These are phyloP conservation scores for Croton laevigatus DNA, from an alignment of 441 rosid genomes.

Conservation along the genomic window DNA sequence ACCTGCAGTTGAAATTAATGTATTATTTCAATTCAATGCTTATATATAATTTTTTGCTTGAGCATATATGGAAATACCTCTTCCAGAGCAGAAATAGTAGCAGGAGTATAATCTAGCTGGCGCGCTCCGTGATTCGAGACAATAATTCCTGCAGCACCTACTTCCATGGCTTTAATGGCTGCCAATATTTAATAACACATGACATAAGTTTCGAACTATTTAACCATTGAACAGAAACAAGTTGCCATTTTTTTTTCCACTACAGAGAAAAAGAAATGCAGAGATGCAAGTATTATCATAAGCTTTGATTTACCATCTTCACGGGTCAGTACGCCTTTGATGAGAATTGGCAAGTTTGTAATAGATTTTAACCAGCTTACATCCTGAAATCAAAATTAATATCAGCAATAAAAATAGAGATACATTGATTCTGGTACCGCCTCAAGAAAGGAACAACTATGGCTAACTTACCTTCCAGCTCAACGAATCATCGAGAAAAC, in stretches of 20 bases:
- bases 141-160: constrained; percentile 45
- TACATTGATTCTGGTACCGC: not conserved
- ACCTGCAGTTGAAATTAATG: constrained; percentile 37
- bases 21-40: not conserved
- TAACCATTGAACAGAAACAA: not conserved
- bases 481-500: constrained; percentile 61
- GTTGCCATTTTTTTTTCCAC: not conserved
- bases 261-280: not conserved
- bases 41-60: not conserved
- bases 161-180: constrained; percentile 51
- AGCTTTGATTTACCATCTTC: constrained; percentile 60
- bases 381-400: constrained; percentile 43
- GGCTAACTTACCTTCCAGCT: constrained; percentile 57
- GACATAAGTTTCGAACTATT: not conserved
- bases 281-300: constrained; percentile 7
- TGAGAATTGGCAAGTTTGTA: constrained; percentile 66
- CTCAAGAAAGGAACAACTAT: not conserved
- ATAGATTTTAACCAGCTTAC: constrained; percentile 71
- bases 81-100: constrained; percentile 45
- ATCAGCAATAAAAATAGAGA: not conserved
- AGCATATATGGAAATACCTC: constrained; percentile 28
- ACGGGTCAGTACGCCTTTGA: constrained; percentile 72
- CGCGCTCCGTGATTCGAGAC: constrained; percentile 62
- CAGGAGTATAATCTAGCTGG: constrained; percentile 52
- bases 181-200: constrained; percentile 17